A percentile compares a stretch with the other conserved stretches of the same genome.
Conservation (phyloP, 805 yeast species). For the Metschnikowia lochheadii region DNA sequence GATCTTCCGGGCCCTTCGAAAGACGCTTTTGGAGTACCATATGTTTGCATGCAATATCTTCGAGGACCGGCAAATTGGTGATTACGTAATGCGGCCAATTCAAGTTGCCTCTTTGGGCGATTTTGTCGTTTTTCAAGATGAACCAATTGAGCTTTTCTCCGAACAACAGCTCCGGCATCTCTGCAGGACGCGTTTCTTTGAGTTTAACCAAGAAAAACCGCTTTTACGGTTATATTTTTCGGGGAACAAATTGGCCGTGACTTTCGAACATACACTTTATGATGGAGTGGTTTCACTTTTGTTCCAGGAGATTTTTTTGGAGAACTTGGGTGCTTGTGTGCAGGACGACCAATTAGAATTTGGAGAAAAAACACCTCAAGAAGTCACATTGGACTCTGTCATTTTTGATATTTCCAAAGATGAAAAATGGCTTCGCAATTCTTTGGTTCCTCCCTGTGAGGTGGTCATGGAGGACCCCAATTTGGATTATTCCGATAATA, state of each 20-base stretch:
- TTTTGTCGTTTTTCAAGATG: slow-evolving; percentile 18
- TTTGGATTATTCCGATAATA: slow-evolving; percentile 25
- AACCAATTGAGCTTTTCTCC: slow-evolving; percentile 17
- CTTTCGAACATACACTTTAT: slow-evolving; percentile 36
- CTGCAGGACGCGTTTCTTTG: slow-evolving; percentile 16
- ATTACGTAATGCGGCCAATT: slow-evolving; percentile 24
- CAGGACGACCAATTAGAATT: slow-evolving; percentile 10
- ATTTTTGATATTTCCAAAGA: slow-evolving; percentile 25
- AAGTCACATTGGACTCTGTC: slow-evolving; percentile 6
- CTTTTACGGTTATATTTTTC: slow-evolving; percentile 26
- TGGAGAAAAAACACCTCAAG: slow-evolving; percentile 7
- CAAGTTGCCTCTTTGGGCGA: slow-evolving; percentile 22
- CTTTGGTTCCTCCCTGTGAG: slow-evolving; percentile 37
- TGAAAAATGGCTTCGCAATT: slow-evolving; percentile 17
- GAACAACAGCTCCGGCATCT: slow-evolving; percentile 28
- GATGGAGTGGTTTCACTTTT: slow-evolving; percentile 35
- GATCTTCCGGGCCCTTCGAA: slow-evolving; percentile 27
- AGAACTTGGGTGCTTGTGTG: slow-evolving; percentile 21
- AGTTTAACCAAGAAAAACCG: slow-evolving; percentile 23
- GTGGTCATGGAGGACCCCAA: slow-evolving; percentile 23
- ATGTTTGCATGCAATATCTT: slow-evolving; percentile 31
- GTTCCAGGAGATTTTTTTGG: slow-evolving; percentile 33
- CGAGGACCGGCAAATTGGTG: slow-evolving; percentile 10
- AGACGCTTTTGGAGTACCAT: slow-evolving; percentile 32
- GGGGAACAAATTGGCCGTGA: slow-evolving; percentile 23